Base-by-base conservation (phyloP, 768 basidiomycete species). In the Lactarius evosmus region DNA sequence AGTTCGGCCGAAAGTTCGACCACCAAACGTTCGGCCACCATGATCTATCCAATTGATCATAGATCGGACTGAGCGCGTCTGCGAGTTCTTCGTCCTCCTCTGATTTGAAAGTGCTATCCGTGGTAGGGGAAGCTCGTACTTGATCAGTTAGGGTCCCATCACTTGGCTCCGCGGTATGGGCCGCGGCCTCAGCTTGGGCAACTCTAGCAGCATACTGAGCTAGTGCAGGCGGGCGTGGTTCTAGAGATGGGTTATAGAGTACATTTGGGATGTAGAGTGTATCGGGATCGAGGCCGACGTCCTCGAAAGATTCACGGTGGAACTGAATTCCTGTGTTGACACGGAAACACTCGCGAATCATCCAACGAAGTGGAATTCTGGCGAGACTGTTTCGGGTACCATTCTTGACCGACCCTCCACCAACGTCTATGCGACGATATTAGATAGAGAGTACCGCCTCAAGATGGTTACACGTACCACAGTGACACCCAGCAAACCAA, bases 401-500 rank as follows among this genome's bases (percentile, higher is more conserved):
- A 63, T 92, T 87, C 34, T 68, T 65, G 14, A 85, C 85, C 2
- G 84, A 83, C 4, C 88, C 89, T 22, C 91, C 91, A 1, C 91
- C 91, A 22, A 93, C 81, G 67, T 91, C 89, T 89, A 30, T 56
- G 49, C 16, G 33, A 49, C 5, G 41, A 52, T 27, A 54, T 51
- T 16, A 41, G 53, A 34, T 62, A 30, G 60, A 53, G 46, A 29
- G 17, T 36, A 41, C 30, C 8, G 27, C 3, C 27, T 19, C 30
- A 51, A 54, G 50, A 6, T 22, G 17, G 33, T 3, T 29, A 33
- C 29, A 74, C 80, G 32, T 67, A 88, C 89, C 88, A 52, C 82
- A 83, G 67, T 91, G 89, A 68, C 81, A 83, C 0, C 90, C 90
- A 4, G 88, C 73, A 68, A 92, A 93, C 90, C 91, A 92, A 1